A percentile compares a stretch with the other conserved stretches of the same genome.
Conservation (phyloP, 371 early-diverging fungal species). For the Haplosporangium sp. region DNA sequence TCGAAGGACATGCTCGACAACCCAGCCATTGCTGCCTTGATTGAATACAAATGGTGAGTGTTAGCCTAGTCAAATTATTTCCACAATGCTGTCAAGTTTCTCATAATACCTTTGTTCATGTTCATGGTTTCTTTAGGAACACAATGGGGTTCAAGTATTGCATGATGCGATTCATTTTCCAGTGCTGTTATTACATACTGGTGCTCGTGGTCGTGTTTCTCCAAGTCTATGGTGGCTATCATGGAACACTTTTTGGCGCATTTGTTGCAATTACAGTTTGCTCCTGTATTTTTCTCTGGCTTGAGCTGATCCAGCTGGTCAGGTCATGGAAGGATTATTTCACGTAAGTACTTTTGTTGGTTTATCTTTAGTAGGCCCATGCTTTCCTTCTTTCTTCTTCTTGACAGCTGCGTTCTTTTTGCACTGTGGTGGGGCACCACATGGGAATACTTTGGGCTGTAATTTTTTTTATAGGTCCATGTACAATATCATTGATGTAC, state of each 20-base stretch:
- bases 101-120: neutral
- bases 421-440: neutral
- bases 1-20: slow-evolving; percentile 8
- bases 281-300: neutral
- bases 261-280: slow-evolving; percentile 8
- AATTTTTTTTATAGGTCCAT: too few species aligned
- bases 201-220: neutral
- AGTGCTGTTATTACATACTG: neutral
- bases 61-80: neutral
- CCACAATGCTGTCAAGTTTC: neutral
- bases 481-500: too few species aligned
- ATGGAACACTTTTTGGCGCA: neutral
- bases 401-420: neutral
- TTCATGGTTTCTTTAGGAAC: slow-evolving; percentile 3
- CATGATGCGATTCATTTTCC: slow-evolving; percentile 3
- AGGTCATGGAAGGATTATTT: slow-evolving; percentile 1
- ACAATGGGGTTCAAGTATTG: slow-evolving; percentile 8
- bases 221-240: slow-evolving; percentile 8
- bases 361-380: neutral
- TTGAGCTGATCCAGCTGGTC: neutral
- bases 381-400: too few species aligned
- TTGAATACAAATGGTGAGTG: slow-evolving; percentile 16
- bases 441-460: too few species aligned
- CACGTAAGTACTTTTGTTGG: neutral
- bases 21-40: slow-evolving; percentile 8